These are phyloP conservation scores for Aegilops tauschii DNA, from an alignment of 176 grass and related monocot species.

Conservation along the genomic window DNA sequence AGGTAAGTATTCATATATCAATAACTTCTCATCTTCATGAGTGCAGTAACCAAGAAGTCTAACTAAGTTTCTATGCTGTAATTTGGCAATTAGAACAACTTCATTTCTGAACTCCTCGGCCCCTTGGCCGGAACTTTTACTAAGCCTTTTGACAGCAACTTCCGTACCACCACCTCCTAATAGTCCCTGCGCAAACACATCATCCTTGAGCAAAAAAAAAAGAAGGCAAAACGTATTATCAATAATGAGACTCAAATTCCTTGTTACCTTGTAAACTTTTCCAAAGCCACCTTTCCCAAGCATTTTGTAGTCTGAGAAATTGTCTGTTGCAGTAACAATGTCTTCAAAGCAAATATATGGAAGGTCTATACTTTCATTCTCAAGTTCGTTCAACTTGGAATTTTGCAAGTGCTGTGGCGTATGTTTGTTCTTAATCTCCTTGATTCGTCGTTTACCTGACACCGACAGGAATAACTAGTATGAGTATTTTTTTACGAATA, in stretches of 20 bases:
- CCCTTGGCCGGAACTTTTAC: constrained; percentile 33
- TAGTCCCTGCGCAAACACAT: constrained; percentile 28
- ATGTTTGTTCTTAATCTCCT: background rate
- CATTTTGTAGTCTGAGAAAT: constrained; percentile 44
- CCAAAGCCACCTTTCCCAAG: constrained; percentile 56
- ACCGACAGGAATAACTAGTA: background rate
- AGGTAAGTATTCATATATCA: constrained; percentile 52
- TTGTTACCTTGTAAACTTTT: constrained; percentile 48
- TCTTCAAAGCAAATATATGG: constrained; percentile 25
- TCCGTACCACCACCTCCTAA: constrained; percentile 26
- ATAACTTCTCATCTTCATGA: constrained; percentile 44
- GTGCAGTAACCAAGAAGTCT: constrained; percentile 39
- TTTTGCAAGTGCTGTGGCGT: background rate
- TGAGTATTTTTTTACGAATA: background rate
- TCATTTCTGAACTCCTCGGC: constrained; percentile 49
- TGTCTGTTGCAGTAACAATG: constrained; percentile 30
- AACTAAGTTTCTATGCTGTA: constrained; percentile 58
- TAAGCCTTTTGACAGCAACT: constrained; percentile 52
- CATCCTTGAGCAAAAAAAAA: background rate
- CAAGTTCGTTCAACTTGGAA: background rate
- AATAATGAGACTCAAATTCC: background rate
- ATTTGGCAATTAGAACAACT: constrained; percentile 50
- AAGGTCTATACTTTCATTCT: background rate
- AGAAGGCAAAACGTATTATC: background rate
- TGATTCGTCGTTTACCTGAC: constrained; percentile 16